Evolutionary conservation across 1,284 basidiomycete genomes (phyloP).

Genomic region (Boletus mariae): DNA sequence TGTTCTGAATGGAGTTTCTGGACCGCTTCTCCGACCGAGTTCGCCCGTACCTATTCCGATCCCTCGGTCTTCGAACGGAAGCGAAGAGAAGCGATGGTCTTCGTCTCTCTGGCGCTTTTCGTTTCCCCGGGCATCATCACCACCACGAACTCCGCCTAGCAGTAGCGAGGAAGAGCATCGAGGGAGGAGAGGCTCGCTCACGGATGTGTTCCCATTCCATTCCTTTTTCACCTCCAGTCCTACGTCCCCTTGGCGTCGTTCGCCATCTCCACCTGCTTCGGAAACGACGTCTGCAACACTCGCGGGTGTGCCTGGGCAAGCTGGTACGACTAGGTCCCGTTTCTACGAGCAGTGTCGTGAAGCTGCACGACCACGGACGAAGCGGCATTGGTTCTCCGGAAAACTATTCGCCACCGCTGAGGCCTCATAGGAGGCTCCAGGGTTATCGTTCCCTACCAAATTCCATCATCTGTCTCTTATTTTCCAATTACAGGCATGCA

Average conservation of each 20-base stretch:
- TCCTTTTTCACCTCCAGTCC: constrained; percentile 33
- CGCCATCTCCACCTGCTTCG: constrained; percentile 30
- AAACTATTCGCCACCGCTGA: constrained; percentile 49
- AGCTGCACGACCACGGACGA: constrained; percentile 44
- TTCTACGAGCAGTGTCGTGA: constrained; percentile 35
- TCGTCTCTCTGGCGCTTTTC: constrained; percentile 42
- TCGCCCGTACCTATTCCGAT: constrained; percentile 36
- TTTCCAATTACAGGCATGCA: background rate
- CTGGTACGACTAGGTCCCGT: constrained; percentile 9
- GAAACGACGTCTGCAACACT: constrained; percentile 17
- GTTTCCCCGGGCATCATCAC: constrained; percentile 38
- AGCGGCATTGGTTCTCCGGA: constrained; percentile 56
- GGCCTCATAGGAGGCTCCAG: constrained; percentile 32
- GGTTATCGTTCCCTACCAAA: constrained; percentile 11
- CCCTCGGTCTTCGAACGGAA: constrained; percentile 32
- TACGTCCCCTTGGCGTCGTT: constrained; percentile 33
- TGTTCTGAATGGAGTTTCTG: constrained; percentile 12
- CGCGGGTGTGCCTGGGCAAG: constrained; percentile 9
- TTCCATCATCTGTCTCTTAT: background rate
- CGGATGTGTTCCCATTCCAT: constrained; percentile 48
- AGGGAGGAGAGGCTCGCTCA: constrained; percentile 30
- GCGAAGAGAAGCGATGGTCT: constrained; percentile 37
- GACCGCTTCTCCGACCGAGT: constrained; percentile 23
- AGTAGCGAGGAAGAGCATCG: constrained; percentile 26
- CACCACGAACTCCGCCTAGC: constrained; percentile 25